Evolutionary conservation across 345 rosid species (phyloP), one percentile per base, ranked within the genome.

Genomic region (Sonneratia caseolaris): DNA sequence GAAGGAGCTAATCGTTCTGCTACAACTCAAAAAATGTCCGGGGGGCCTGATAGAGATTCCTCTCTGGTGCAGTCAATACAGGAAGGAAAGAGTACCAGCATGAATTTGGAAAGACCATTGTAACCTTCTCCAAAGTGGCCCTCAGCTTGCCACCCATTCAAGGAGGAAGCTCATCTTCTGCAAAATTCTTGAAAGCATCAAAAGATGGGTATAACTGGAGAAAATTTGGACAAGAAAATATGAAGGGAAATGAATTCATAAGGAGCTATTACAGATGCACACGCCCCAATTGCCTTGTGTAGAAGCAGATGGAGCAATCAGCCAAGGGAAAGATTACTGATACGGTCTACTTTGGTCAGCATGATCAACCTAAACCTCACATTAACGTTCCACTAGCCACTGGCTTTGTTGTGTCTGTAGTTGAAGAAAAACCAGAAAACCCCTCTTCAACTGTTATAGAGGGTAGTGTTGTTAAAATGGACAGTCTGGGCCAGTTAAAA

Each of bases 241-340:
- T 94, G 64, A 87, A 84, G 75, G 97, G 93, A 37, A 94, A 91
- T 82, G 98, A 90, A 82, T 91, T 88, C 76, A 76, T 94, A 3
- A 81, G 98, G 71, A 94, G 98, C 81, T 94, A 91, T 79, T 94
- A 93, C 83, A 84, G 79, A 79, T 95, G 99, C 70, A 90, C 99
- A 0, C 84, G 87, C 83, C 85, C 90, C 55, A 85, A 80, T 73
- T 95, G 99, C 76, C 89, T 64, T 79, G 97, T 86, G 40, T 92
- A 95, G 76, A 95, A 89, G 86, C 99, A 90, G 65, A 73, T 95
- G 80, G 97, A 95, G 64, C 83, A 81, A 70, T 85, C 97, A 3
- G 81, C 81, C 1, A 85, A 87, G 66, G 97, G 97, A 65, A 87
- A 83, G 70, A 79, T 87, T 51, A 84, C 81, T 2, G 96, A 90